Evolutionary conservation across 2,329 filamentous ascomycete species (phyloP), one percentile per base, ranked within the genome.

Genomic region (Hypoxylon sp.): DNA sequence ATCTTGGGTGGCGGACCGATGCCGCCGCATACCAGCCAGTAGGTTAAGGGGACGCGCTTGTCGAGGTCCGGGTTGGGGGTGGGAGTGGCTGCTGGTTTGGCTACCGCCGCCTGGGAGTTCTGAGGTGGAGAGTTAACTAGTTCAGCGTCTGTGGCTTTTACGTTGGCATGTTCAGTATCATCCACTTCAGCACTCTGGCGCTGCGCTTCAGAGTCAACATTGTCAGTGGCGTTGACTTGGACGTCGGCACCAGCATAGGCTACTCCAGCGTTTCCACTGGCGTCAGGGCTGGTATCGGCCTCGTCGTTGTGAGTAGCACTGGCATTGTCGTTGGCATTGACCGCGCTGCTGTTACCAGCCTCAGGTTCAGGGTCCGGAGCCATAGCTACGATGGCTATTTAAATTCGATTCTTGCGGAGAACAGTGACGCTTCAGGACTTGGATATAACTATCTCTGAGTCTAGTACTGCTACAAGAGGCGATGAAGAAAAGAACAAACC

Each of bases 11-110:
- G 67, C 1, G 57, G 53, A 19, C 68, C 66, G 7, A 21, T 52
- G 32, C 70, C 70, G 8, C 68, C 68, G 61, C 4, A 5, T 60
- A 47, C 67, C 69, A 72, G 37, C 37, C 51, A 46, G 29, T 5
- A 11, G 12, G 30, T 21, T 21, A 45, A 37, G 5, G 67, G 57
- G 16, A 69, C 14, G 23, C 51, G 63, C 3, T 57, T 32, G 8
- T 56, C 51, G 5, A 45, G 46, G 5, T 52, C 43, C 6, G 46
- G 32, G 14, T 54, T 39, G n/a, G 25, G 30, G 5, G 1, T 12
- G 34, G 43, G 27, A 3, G 7, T 37, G 14, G 39, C 21, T 53
- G 19, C 5, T 39, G 32, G n/a, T 11, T 9, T 1, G 19, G 34
- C n/a, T 41, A 5, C 21, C 43, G 23, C 30, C 14, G 19, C 30